Percentiles rank a stretch among this genome's conserved stretches.
Evolutionary conservation across 768 basidiomycete species (phyloP).

Genomic region (Gautieria morchelliformis): DNA sequence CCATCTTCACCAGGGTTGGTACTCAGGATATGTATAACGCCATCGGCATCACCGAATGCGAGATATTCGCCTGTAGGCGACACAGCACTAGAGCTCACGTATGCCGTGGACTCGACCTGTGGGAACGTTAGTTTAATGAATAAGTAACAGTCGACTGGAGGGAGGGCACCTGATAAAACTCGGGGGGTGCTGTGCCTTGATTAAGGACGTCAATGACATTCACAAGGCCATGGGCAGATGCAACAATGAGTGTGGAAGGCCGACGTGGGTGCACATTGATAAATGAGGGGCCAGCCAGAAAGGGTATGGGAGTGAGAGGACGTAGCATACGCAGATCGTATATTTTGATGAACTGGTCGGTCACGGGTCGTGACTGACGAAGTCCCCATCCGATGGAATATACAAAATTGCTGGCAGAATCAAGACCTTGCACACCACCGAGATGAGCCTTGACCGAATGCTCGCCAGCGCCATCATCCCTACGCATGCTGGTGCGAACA

Average conservation of each 20-base stretch:
- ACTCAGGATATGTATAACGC: conserved; percentile 71
- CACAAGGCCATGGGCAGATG: conserved; percentile 74
- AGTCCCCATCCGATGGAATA: conserved; percentile 84
- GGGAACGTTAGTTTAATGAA: background rate
- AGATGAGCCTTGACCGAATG: conserved; percentile 66
- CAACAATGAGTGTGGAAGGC: conserved; percentile 62
- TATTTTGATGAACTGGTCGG: conserved; percentile 88
- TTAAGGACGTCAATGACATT: conserved; percentile 78
- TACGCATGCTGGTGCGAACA: conserved; percentile 49
- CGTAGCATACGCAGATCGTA: conserved; percentile 82
- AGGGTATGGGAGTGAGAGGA: conserved; percentile 76
- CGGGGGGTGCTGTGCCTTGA: conserved; percentile 44
- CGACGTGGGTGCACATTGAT: conserved; percentile 71
- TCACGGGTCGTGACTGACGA: conserved; percentile 81
- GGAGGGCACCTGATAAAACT: conserved; percentile 69
- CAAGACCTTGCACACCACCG: conserved; percentile 74
- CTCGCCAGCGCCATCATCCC: conserved; percentile 32
- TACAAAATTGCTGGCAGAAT: conserved; percentile 67
- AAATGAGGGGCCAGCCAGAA: conserved; percentile 80
- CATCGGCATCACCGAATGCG: conserved; percentile 86
- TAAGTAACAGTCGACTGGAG: background rate
- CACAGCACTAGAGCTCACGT: conserved; percentile 69
- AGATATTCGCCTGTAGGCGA: conserved; percentile 86
- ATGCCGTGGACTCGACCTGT: conserved; percentile 65
- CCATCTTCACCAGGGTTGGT: conserved; percentile 52